These are phyloP conservation scores for Elaeagnus macrophylla DNA, from an alignment of 306 rosid species.

Conservation along the genomic window DNA sequence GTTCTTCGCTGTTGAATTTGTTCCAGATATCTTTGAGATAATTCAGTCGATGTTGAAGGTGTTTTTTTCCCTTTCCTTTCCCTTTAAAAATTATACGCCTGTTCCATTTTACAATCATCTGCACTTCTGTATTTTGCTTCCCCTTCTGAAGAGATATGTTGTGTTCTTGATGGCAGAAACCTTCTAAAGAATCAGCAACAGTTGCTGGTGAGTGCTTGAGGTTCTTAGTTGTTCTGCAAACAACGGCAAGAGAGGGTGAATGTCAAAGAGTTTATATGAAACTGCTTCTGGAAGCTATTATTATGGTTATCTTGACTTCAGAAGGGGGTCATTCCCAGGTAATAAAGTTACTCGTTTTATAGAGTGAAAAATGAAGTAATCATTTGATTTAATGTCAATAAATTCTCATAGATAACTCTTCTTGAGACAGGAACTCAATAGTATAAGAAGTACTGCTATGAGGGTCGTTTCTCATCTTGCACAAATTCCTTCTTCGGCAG, in stretches of 20 bases:
- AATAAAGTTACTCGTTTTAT: slow-evolving; percentile 20
- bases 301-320: slow-evolving; percentile 56
- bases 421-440: slow-evolving; percentile 55
- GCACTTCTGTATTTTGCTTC: slow-evolving; percentile 8
- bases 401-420: slow-evolving; percentile 7
- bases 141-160: slow-evolving; percentile 21
- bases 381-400: slow-evolving; percentile 3
- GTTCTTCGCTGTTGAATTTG: slow-evolving; percentile 70
- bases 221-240: slow-evolving; percentile 69
- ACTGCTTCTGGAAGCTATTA: slow-evolving; percentile 68
- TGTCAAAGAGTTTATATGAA: slow-evolving; percentile 57
- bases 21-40: slow-evolving; percentile 46
- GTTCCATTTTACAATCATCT: too few species aligned
- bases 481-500: slow-evolving; percentile 81
- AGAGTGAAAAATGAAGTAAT: not conserved
- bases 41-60: slow-evolving; percentile 63
- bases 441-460: slow-evolving; percentile 56
- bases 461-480: slow-evolving; percentile 89
- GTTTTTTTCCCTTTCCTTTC: slow-evolving; percentile 4
- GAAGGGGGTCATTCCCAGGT: slow-evolving; percentile 57
- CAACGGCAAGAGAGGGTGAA: slow-evolving; percentile 47
- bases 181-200: slow-evolving; percentile 61
- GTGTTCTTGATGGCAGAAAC: slow-evolving; percentile 45
- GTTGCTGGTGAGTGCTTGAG: slow-evolving; percentile 65
- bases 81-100: slow-evolving; percentile 7